Evolutionary conservation across 192 early-diverging fungal genomes (phyloP).

Genomic region (Podila epigama): DNA sequence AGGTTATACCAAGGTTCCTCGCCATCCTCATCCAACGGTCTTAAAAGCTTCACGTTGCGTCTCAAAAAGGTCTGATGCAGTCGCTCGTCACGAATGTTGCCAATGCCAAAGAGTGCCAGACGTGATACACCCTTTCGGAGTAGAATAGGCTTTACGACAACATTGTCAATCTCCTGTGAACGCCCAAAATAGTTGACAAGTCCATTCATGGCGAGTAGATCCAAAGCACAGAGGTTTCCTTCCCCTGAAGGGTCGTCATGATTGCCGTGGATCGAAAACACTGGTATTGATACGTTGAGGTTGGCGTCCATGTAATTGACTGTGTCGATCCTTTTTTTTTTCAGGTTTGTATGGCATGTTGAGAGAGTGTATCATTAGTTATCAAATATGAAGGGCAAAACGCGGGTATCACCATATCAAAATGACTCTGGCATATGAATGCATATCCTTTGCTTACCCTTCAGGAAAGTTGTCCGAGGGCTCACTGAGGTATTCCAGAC

Average conservation of each 20-base stretch:
- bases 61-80: slow-evolving; percentile 79
- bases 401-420: not conserved
- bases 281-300: slow-evolving; percentile 81
- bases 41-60: slow-evolving; percentile 75
- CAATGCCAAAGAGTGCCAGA: slow-evolving; percentile 89
- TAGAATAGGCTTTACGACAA: slow-evolving; percentile 81
- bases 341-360: too few species aligned
- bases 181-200: slow-evolving; percentile 96
- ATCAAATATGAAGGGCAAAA: not conserved
- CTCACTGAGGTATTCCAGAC: slow-evolving; percentile 81
- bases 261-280: slow-evolving; percentile 98
- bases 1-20: slow-evolving; percentile 86
- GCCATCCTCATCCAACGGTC: slow-evolving; percentile 69
- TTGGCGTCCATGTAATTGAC: slow-evolving; percentile 93
- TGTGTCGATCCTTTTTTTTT: slow-evolving; percentile 41
- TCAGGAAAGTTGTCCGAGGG: slow-evolving; percentile 73
- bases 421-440: not conserved
- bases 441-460: slow-evolving; percentile 28
- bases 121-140: slow-evolving; percentile 79
- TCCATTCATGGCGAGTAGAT: slow-evolving; percentile 79
- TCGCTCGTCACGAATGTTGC: slow-evolving; percentile 92
- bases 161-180: slow-evolving; percentile 72
- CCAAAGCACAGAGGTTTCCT: slow-evolving; percentile 83
- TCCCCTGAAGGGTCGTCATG: slow-evolving; percentile 94
- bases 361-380: not conserved